Evolutionary conservation across 23 red algal species (phyloP), one percentile per base, ranked within the genome.

Genomic region (Gracilaria caudata): DNA sequence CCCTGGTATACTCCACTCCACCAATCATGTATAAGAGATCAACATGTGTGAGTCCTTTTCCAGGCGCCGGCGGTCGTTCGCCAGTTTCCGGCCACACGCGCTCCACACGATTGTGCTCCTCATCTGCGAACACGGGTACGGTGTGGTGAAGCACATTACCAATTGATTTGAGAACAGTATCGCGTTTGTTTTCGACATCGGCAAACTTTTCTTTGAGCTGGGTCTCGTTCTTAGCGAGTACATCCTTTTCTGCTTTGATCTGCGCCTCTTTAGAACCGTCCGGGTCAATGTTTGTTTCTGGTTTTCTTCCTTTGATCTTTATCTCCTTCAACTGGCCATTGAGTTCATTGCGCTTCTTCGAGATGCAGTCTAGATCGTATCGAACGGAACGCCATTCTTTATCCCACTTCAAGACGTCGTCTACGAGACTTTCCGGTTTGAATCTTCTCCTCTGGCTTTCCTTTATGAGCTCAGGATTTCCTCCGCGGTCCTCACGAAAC

Each of bases 1-100:
- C 97, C 29, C 93, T 78, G 17, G 92, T 78, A 74, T 99, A 99
- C 77, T 99, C 97, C 12, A 94, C 97, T 6, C 92, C 97, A 57
- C 81, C 97, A 44, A 99, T 92, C 89, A 93, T 93, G 74, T 95
- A 68, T 73, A 99, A 56, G 64, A 99, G 80, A 74, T 99, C 97
- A 55, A 99, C 97, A 60, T 99, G 97, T 25, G 84, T 99, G 20
- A 88, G 80, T 21, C 81, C 54, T 53, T 86, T 66, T 24, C 86
- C 93, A 46, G 80, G 55, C 25, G 86, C 86, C 29, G 78, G 20
- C 8, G 87, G 87, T 13, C 24, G 60, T 86, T 80, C 83, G 4
- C 73, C 92, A 41, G 68, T 56, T 32, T 90, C 83, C 17, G 93
- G 93, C 93, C 93, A 99, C 14, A 76, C 61, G 35, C 97, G 87